Evolutionary conservation across 228 moss, liverwort and hornwort genomes (phyloP).

Genomic region (Sphagnum magellanicum): DNA sequence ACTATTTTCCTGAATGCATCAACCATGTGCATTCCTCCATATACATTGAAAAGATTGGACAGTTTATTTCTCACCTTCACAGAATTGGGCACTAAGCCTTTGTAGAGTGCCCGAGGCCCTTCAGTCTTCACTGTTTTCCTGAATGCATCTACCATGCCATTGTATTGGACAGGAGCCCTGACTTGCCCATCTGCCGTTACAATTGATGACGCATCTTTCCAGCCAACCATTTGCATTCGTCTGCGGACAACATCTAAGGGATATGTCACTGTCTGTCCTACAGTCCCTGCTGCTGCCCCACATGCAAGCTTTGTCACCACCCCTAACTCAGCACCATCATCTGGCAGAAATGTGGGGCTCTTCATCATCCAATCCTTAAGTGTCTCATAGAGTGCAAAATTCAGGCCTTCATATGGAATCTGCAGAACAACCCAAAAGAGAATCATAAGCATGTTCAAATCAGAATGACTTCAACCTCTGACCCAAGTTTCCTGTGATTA

Average conservation of each 20-base stretch:
- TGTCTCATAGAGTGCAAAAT: constrained; percentile 92
- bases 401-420: constrained; percentile 92
- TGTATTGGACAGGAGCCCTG: constrained; percentile 76
- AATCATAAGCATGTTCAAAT: no score
- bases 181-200: constrained; percentile 78
- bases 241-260: constrained; percentile 91
- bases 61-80: constrained; percentile 55
- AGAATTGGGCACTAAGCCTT: constrained; percentile 93
- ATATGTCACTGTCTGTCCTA: constrained; percentile 95
- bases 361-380: constrained; percentile 92
- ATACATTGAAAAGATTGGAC: no score
- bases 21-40: no score
- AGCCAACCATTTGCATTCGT: constrained; percentile 96
- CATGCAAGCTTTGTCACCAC: constrained; percentile 87
- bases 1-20: no score
- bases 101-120: constrained; percentile 86
- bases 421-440: constrained; percentile 17
- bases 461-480: no score
- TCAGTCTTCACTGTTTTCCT: constrained; percentile 87
- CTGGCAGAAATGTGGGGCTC: constrained; percentile 56
- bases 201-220: constrained; percentile 90
- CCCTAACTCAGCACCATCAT: constrained; percentile 69
- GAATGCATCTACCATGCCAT: constrained; percentile 92
- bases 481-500: no score
- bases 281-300: constrained; percentile 96